phyloP scores from a whole-genome alignment of 2,329 filamentous ascomycete genomes.

The Cercospora nicotianae region DNA sequence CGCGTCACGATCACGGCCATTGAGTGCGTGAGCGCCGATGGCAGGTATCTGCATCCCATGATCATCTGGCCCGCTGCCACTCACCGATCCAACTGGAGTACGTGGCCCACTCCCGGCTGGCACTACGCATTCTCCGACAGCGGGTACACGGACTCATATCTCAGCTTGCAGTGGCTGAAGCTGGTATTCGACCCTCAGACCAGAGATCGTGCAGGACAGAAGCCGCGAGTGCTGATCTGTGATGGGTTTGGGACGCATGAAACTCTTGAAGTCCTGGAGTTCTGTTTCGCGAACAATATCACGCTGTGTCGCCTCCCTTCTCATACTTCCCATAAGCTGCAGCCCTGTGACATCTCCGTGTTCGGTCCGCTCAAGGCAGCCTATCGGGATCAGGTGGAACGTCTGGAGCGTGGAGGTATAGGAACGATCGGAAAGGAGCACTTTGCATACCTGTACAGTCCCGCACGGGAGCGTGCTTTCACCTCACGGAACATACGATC shows the following conservation, averaged over 20 bases:
- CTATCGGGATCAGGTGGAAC: slow-evolving; percentile 21
- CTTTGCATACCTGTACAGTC: slow-evolving; percentile 30
- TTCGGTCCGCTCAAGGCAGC: slow-evolving; percentile 4
- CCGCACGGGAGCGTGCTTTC: slow-evolving; percentile 24
- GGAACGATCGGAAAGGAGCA: slow-evolving; percentile 20
- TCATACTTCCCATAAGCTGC: slow-evolving; percentile 23
- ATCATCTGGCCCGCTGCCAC: not conserved
- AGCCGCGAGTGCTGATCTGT: too few relatives aligned
- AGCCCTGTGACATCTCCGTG: not conserved
- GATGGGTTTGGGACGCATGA: slow-evolving; percentile 35
- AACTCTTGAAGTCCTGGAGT: slow-evolving; percentile 31
- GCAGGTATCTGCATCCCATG: not conserved
- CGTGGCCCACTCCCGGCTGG: not conserved
- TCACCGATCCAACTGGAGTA: not conserved
- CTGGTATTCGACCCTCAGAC: too few relatives aligned
- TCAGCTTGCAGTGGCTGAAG: slow-evolving; percentile 31
- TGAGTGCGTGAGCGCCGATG: too few relatives aligned
- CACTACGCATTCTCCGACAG: not conserved
- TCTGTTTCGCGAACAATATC: slow-evolving; percentile 40
- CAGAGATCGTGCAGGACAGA: too few relatives aligned
- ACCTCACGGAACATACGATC: slow-evolving; percentile 34
- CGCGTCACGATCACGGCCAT: slow-evolving; percentile 29
- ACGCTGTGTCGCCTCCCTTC: slow-evolving; percentile 35
- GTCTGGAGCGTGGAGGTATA: slow-evolving; percentile 14
- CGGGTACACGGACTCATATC: not conserved